phyloP scores from a whole-genome alignment of 768 basidiomycete genomes.

The Suillus tomentosus region DNA sequence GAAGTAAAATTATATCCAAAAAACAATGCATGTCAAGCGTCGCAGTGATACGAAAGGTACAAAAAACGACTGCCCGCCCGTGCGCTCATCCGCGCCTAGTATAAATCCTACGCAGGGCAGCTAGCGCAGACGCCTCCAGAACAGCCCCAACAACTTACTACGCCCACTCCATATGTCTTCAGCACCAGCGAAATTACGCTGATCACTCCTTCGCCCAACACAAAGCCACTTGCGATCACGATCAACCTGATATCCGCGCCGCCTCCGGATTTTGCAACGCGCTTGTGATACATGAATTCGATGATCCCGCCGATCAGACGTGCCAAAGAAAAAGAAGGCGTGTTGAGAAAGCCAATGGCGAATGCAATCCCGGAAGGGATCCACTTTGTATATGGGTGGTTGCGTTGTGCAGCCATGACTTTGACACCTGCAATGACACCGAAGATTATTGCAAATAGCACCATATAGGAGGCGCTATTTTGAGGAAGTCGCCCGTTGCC shows the following conservation, averaged over 20 bases:
- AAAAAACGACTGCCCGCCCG: not conserved
- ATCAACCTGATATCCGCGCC: slow-evolving; percentile 72
- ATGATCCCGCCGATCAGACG: slow-evolving; percentile 85
- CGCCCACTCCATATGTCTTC: slow-evolving; percentile 72
- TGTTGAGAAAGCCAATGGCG: slow-evolving; percentile 94
- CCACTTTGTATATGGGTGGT: slow-evolving; percentile 64
- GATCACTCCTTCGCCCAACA: slow-evolving; percentile 90
- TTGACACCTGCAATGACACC: slow-evolving; percentile 68
- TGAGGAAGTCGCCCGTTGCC: slow-evolving; percentile 84
- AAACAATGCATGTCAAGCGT: not conserved
- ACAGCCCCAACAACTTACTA: slow-evolving; percentile 88
- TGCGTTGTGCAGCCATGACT: slow-evolving; percentile 51
- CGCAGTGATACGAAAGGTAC: slow-evolving; percentile 3
- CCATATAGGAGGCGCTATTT: slow-evolving; percentile 77
- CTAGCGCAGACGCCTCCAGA: slow-evolving; percentile 70
- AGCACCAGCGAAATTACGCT: slow-evolving; percentile 79
- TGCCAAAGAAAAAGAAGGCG: slow-evolving; percentile 92
- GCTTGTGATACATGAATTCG: slow-evolving; percentile 68
- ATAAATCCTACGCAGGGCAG: slow-evolving; percentile 46
- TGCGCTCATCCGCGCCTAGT: not conserved
- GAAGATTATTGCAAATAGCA: slow-evolving; percentile 72
- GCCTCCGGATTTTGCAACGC: slow-evolving; percentile 47
- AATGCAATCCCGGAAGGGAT: slow-evolving; percentile 94
- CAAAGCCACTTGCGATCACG: slow-evolving; percentile 92
- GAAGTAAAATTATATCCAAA: not conserved